Base-by-base conservation (phyloP, 305 asterid species). In the Fraxinus ornus region DNA sequence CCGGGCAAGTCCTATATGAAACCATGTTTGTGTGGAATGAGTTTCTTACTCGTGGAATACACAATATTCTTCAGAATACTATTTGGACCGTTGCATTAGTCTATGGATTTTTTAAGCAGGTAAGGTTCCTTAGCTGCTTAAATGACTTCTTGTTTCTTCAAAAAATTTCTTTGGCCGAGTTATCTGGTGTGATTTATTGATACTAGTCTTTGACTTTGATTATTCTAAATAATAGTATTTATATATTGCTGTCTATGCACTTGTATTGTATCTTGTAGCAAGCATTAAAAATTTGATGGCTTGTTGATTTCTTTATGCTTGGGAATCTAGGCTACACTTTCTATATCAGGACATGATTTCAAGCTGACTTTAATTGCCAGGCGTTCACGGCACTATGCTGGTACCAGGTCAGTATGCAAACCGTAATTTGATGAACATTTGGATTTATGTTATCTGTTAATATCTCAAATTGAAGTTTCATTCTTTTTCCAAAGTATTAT, bases 11-110 rank as follows among this genome's bases (percentile, higher is more conserved):
- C 85, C 79, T 91, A 60, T 92, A 94, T 64, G 99, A 94, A 76
- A 92, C 97, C 78, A 94, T 96, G 99, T 96, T 96, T 83, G 98
- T 96, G 64, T 96, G 99, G 99, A 96, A 96, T 86, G 98, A 96
- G 88, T 96, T 91, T 86, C 90, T 96, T 88, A 96, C 99, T 82
- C 97, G 95, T 76, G 98, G 93, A 87, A 86, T 93, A 84, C 91
- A 97, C 62, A 92, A 86, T 86, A 87, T 91, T 74, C 98, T 96
- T 83, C 97, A 90, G 86, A 94, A 93, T 87, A 93, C 97, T 64
- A 49, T 89, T 82, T 97, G 99, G 99, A 97, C 98, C 21, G 98
- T 97, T 68, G 98, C 99, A 79, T 87, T 97, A 89, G 98, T 90
- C 84, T 94, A 92, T 86, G 99, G 99, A 26, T 97, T 92, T 89